Evolutionary conservation across 2,329 filamentous ascomycete genomes (phyloP).

Genomic region (Dactylellina leptospora): DNA sequence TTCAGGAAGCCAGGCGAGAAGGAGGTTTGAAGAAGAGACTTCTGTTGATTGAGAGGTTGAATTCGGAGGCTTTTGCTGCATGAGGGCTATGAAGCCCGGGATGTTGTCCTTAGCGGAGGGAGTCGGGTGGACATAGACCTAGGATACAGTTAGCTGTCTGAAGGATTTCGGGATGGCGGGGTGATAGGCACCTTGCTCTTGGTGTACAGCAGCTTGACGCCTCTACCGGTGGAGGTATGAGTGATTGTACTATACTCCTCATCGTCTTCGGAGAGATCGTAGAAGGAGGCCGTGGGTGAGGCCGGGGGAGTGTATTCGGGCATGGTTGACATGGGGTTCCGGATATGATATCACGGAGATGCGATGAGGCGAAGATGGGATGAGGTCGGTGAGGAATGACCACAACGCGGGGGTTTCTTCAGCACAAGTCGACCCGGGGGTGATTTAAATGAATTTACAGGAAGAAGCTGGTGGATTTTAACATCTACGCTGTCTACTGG

Average conservation of each 20-base stretch:
- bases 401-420: constrained; percentile 4
- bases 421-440: not conserved
- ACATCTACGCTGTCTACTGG: not conserved
- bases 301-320: constrained; percentile 61
- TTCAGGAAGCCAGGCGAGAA: constrained; percentile 94
- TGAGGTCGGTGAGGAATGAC: constrained; percentile 10
- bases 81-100: constrained; percentile 86
- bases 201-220: constrained; percentile 91
- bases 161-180: not conserved
- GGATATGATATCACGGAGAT: constrained; percentile 43
- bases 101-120: constrained; percentile 96
- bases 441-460: not conserved
- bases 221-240: constrained; percentile 76
- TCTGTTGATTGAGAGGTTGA: constrained; percentile 59
- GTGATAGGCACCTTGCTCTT: constrained; percentile 82
- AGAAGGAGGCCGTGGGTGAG: constrained; percentile 87
- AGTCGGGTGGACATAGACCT: constrained; percentile 96
- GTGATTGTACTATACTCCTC: constrained; percentile 94
- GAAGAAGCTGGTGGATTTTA: not conserved
- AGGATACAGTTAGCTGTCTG: not conserved
- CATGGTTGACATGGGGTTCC: constrained; percentile 32
- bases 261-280: constrained; percentile 81
- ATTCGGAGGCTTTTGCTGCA: constrained; percentile 79
- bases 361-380: constrained; percentile 4
- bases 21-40: constrained; percentile 65